Evolutionary conservation across 1,139 yeast genomes (phyloP).

Genomic region (Debaryomyces sp.): DNA sequence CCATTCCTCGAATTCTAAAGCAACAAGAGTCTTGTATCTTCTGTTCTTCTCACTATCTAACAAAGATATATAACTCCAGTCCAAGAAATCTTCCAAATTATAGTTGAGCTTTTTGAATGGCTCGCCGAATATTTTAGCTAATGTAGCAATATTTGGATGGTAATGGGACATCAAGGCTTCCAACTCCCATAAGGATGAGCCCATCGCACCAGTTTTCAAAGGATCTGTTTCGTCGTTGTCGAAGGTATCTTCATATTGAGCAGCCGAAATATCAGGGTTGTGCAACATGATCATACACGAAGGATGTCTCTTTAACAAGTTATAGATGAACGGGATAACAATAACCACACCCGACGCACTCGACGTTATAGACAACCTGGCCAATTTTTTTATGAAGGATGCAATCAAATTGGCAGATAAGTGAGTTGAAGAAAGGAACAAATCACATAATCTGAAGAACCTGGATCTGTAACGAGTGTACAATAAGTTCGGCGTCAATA

Average conservation of each 20-base stretch:
- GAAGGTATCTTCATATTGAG: slow-evolving; percentile 65
- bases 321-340: slow-evolving; percentile 85
- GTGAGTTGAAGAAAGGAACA: slow-evolving; percentile 87
- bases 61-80: slow-evolving; percentile 81
- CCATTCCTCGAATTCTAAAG: slow-evolving; percentile 75
- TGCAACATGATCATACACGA: slow-evolving; percentile 91
- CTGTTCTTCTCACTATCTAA: slow-evolving; percentile 75
- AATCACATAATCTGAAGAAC: slow-evolving; percentile 82
- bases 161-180: slow-evolving; percentile 83
- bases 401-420: slow-evolving; percentile 83
- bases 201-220: slow-evolving; percentile 73
- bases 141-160: slow-evolving; percentile 92
- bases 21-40: slow-evolving; percentile 69
- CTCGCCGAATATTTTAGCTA: slow-evolving; percentile 85
- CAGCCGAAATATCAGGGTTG: slow-evolving; percentile 28
- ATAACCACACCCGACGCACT: slow-evolving; percentile 91
- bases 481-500: slow-evolving; percentile 72
- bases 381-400: slow-evolving; percentile 81
- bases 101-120: slow-evolving; percentile 88
- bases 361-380: slow-evolving; percentile 74
- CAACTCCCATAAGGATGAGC: slow-evolving; percentile 90
- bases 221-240: slow-evolving; percentile 70
- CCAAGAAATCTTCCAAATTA: slow-evolving; percentile 90
- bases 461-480: slow-evolving; percentile 84
- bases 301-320: slow-evolving; percentile 87